These are phyloP conservation scores for Fragaria iinumae DNA, from an alignment of 306 rosid species.

Conservation along the genomic window DNA sequence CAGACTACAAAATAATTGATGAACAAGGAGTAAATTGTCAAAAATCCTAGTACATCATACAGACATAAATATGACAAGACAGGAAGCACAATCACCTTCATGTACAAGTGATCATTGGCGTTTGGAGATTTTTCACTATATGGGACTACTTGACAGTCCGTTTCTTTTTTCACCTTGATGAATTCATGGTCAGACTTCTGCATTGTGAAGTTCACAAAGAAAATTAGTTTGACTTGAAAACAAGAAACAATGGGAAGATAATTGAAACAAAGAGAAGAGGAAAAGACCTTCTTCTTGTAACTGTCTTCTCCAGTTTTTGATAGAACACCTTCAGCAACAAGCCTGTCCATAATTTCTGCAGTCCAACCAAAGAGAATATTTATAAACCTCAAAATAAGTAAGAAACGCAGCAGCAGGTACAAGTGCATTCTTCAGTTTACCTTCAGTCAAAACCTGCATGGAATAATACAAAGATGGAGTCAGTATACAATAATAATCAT, in stretches of 20 bases:
- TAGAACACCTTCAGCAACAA: constrained; percentile 60
- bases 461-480: constrained; percentile 18
- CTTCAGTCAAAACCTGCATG: no score
- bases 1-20: background rate
- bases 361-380: constrained; percentile 26
- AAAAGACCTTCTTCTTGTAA: constrained; percentile 44
- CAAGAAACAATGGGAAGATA: background rate
- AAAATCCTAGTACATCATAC: background rate
- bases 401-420: background rate
- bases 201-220: constrained; percentile 14
- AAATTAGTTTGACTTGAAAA: constrained; percentile 10
- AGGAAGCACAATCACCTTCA: constrained; percentile 43
- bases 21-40: background rate
- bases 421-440: no score
- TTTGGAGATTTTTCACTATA: constrained; percentile 34
- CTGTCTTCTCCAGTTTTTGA: constrained; percentile 57
- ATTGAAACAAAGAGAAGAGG: constrained; percentile 2
- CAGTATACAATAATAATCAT: constrained; percentile 11
- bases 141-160: constrained; percentile 41
- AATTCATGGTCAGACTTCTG: constrained; percentile 73
- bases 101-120: constrained; percentile 60
- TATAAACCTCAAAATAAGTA: background rate
- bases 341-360: constrained; percentile 31
- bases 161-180: constrained; percentile 67
- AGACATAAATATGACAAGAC: background rate